Evolutionary conservation across 805 yeast genomes (phyloP).

Genomic region (Candida odintsovae): DNA sequence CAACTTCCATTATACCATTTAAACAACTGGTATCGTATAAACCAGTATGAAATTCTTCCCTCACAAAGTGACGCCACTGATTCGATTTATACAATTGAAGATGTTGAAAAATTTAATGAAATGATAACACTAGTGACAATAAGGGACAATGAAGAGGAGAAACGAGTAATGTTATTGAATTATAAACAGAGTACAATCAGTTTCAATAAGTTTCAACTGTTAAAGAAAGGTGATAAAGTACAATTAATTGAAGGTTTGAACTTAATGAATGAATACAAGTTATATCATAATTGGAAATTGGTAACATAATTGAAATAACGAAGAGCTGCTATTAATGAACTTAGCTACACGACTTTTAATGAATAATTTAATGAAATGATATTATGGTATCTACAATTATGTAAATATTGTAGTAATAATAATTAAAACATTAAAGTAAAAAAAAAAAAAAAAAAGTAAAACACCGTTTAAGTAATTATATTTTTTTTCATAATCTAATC

Average conservation of each 20-base stretch:
- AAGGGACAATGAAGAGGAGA: background rate
- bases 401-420: background rate
- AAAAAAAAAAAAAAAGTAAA: no score
- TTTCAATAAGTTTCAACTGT: constrained; percentile 6
- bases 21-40: constrained; percentile 19
- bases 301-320: background rate
- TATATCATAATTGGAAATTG: constrained; percentile 20
- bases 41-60: constrained; percentile 7
- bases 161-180: constrained; percentile 11
- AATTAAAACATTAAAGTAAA: background rate
- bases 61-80: background rate
- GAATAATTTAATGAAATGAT: background rate
- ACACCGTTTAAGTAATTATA: no score
- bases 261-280: constrained; percentile 2
- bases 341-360: background rate
- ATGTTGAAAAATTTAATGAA: constrained; percentile 10
- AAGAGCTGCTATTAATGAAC: background rate
- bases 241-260: constrained; percentile 6
- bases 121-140: constrained; percentile 8
- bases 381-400: no score
- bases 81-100: constrained; percentile 2
- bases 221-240: constrained; percentile 12
- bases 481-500: constrained; percentile 29
- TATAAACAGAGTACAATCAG: constrained; percentile 11
- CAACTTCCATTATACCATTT: constrained; percentile 16